Conservation (phyloP, 2,329 filamentous ascomycete species). For the Neurospora sp. region DNA sequence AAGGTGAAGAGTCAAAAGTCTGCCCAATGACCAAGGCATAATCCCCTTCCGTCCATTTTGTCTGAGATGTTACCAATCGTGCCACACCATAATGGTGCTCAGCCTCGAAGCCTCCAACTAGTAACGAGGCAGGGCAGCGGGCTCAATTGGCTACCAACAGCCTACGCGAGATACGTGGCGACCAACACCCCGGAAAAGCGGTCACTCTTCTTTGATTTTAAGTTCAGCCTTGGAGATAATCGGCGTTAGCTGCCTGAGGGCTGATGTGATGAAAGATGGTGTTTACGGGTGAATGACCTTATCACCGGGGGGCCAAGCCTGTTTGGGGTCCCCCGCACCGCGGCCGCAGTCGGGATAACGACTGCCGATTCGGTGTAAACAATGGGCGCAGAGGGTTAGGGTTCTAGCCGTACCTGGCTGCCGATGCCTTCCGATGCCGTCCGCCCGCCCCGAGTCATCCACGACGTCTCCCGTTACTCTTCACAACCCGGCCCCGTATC, state of each 20-base stretch:
- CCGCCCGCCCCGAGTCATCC: background rate
- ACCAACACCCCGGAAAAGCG: background rate
- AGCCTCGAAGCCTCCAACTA: background rate
- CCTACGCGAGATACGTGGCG: background rate
- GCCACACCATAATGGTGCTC: background rate
- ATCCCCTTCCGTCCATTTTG: background rate
- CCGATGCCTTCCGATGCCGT: background rate
- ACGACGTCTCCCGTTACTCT: background rate
- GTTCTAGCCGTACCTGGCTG: background rate
- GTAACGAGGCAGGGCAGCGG: background rate
- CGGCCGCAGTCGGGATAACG: background rate
- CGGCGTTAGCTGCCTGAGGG: background rate
- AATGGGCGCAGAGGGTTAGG: background rate
- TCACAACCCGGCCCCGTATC: background rate
- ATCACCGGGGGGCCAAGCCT: background rate
- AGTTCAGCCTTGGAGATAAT: background rate
- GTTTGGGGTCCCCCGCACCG: background rate
- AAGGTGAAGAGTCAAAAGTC: background rate
- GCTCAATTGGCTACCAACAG: background rate
- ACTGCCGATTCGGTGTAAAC: background rate
- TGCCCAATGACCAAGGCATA: background rate
- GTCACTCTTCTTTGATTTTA: background rate
- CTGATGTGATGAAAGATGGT: background rate
- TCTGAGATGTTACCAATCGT: background rate
- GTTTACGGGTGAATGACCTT: background rate